Percentiles rank a stretch among this genome's conserved stretches.
These are phyloP conservation scores for Athelia sp. DNA, from an alignment of 1,284 basidiomycete genomes.

Conservation along the genomic window DNA sequence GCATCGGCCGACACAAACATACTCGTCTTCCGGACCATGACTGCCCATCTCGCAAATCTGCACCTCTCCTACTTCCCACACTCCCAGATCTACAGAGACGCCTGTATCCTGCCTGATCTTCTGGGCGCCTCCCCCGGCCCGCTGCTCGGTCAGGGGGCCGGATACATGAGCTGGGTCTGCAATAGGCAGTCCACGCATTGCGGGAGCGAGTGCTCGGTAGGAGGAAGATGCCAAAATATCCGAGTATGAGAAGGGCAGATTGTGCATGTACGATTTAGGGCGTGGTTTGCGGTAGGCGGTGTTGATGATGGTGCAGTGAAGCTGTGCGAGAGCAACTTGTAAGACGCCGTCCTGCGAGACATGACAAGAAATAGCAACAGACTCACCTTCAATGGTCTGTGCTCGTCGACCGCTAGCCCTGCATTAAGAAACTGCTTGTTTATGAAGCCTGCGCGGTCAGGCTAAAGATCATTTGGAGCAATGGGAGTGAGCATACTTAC, in stretches of 20 bases:
- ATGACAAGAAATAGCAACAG: background rate
- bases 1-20: constrained; percentile 28
- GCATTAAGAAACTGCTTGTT: constrained; percentile 43
- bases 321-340: constrained; percentile 25
- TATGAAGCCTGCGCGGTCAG: constrained; percentile 41
- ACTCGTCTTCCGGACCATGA: constrained; percentile 47
- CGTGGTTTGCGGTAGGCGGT: constrained; percentile 48
- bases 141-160: background rate
- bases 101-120: constrained; percentile 1
- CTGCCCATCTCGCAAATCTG: constrained; percentile 63
- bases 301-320: constrained; percentile 68
- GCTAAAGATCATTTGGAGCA: constrained; percentile 24
- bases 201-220: constrained; percentile 12
- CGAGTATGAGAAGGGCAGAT: constrained; percentile 42
- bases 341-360: background rate
- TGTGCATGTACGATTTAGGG: constrained; percentile 17
- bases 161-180: too few species aligned
- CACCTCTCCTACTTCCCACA: constrained; percentile 42
- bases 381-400: constrained; percentile 55
- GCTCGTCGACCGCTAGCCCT: constrained; percentile 30
- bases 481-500: constrained; percentile 24
- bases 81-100: constrained; percentile 35
- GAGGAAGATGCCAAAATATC: constrained; percentile 34
- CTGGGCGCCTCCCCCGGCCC: too few species aligned
- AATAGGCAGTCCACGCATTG: too few species aligned